Evolutionary conservation across 2,329 filamentous ascomycete species (phyloP).

Genomic region (Hyphodiscus sp.): DNA sequence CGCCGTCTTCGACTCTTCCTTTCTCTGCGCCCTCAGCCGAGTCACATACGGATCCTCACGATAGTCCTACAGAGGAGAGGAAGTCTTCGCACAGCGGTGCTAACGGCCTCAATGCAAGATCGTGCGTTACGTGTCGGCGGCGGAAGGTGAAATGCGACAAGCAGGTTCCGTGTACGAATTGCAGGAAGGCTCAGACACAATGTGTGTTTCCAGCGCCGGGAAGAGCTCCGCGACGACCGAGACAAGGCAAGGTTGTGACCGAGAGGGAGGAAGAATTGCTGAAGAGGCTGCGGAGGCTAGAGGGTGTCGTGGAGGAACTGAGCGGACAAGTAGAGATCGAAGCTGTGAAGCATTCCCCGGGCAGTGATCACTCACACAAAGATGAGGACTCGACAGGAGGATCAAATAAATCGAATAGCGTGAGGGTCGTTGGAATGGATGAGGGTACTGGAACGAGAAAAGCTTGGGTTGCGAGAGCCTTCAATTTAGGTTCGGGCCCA

Average conservation of each 20-base stretch:
- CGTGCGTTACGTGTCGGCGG: constrained; percentile 45
- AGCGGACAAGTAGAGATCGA: constrained; percentile 50
- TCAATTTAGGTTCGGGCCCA: constrained; percentile 21
- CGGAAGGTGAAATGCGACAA: constrained; percentile 75
- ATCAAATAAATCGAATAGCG: constrained; percentile 5
- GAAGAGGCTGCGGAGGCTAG: constrained; percentile 64
- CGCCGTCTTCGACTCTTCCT: not conserved
- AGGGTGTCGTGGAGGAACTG: constrained; percentile 67
- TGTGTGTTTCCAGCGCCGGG: constrained; percentile 72
- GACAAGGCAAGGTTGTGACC: constrained; percentile 54
- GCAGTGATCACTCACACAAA: constrained; percentile 21
- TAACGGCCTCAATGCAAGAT: constrained; percentile 25
- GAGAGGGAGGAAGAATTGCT: constrained; percentile 63
- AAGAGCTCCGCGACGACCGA: constrained; percentile 61
- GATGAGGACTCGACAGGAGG: constrained; percentile 9
- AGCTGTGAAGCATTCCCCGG: constrained; percentile 22
- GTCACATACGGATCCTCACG: not conserved
- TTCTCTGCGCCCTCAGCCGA: not conserved
- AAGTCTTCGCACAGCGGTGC: constrained; percentile 13
- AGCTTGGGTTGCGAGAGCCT: constrained; percentile 20
- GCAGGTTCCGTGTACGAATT: constrained; percentile 66
- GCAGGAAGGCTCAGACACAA: constrained; percentile 61
- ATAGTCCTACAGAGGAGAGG: constrained; percentile 6
- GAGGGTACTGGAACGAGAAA: constrained; percentile 21
- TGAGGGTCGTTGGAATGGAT: constrained; percentile 25